A percentile compares a stretch with the other conserved stretches of the same genome.
phyloP scores from a whole-genome alignment of 1,284 basidiomycete species.

The Coniophora puteana region DNA sequence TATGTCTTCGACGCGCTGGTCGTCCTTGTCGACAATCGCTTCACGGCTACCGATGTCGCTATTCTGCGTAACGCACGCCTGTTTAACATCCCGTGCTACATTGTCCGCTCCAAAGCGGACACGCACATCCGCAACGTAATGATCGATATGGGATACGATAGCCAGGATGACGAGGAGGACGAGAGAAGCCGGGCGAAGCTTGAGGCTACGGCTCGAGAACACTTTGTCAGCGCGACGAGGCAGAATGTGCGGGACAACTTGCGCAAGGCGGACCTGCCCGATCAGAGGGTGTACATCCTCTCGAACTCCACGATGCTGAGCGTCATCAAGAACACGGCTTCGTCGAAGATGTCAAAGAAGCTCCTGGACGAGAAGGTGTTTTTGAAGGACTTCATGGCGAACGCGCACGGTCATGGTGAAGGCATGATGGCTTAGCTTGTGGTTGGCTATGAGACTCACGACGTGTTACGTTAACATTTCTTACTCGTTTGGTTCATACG shows the following conservation, averaged over 20 bases:
- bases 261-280: conserved; percentile 13
- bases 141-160: conserved; percentile 26
- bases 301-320: conserved; percentile 11
- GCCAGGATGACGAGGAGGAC: conserved; percentile 13
- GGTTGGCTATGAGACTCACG: no score
- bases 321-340: conserved; percentile 4
- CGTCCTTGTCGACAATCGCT: conserved; percentile 26
- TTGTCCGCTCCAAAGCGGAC: conserved; percentile 35
- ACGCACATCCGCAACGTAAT: conserved; percentile 28
- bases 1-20: conserved; percentile 33
- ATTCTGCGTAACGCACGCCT: conserved; percentile 25
- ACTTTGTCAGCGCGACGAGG: conserved; percentile 14
- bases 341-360: conserved; percentile 4
- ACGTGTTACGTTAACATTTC: no score
- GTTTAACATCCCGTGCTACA: conserved; percentile 29
- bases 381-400: background rate
- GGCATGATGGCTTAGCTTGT: background rate
- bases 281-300: conserved; percentile 20
- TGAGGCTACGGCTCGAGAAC: conserved; percentile 6
- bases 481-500: no score
- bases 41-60: conserved; percentile 28
- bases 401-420: background rate
- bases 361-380: background rate
- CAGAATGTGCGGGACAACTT: conserved; percentile 17
- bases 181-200: conserved; percentile 17